phyloP scores from a whole-genome alignment of 2,329 filamentous ascomycete genomes.

The Fonsecaea multimorphosa region DNA sequence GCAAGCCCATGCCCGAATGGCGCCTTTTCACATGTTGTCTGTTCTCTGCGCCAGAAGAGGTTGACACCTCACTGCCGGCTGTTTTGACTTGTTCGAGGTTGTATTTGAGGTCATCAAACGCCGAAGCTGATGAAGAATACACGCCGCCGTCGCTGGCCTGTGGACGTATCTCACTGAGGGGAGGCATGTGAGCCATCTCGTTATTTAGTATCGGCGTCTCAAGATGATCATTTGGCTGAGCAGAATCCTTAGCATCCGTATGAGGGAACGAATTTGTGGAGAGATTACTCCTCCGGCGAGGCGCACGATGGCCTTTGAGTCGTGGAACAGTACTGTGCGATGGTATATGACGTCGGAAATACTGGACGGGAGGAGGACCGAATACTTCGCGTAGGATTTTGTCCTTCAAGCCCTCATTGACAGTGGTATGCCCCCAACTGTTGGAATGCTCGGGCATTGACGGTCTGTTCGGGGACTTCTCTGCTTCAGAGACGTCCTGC shows the following conservation, averaged over 20 bases:
- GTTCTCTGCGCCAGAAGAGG: slow-evolving; percentile 25
- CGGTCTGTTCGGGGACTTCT: slow-evolving; percentile 32
- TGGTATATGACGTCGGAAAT: slow-evolving; percentile 70
- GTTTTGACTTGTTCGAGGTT: slow-evolving; percentile 46
- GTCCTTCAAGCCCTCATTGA: slow-evolving; percentile 85
- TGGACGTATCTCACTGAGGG: slow-evolving; percentile 3
- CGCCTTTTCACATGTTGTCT: slow-evolving; percentile 58
- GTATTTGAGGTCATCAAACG: slow-evolving; percentile 38
- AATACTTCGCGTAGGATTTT: slow-evolving; percentile 94
- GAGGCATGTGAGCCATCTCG: slow-evolving; percentile 12
- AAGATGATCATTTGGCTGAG: slow-evolving; percentile 22
- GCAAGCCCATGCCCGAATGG: slow-evolving; percentile 85
- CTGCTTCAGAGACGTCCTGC: not conserved
- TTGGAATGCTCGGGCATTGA: slow-evolving; percentile 56
- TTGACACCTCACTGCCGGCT: slow-evolving; percentile 37
- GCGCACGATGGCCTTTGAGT: slow-evolving; percentile 41
- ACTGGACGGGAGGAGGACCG: slow-evolving; percentile 79
- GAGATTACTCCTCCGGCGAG: slow-evolving; percentile 44
- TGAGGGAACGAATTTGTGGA: slow-evolving; percentile 38
- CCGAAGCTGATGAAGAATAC: slow-evolving; percentile 36
- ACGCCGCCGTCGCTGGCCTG: slow-evolving; percentile 14
- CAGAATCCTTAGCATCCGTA: slow-evolving; percentile 22
- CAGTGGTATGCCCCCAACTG: slow-evolving; percentile 87
- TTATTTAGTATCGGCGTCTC: not conserved
- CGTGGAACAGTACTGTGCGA: slow-evolving; percentile 70